phyloP scores from a whole-genome alignment of 257 asterid species.

The Salvia miltiorrhiza region DNA sequence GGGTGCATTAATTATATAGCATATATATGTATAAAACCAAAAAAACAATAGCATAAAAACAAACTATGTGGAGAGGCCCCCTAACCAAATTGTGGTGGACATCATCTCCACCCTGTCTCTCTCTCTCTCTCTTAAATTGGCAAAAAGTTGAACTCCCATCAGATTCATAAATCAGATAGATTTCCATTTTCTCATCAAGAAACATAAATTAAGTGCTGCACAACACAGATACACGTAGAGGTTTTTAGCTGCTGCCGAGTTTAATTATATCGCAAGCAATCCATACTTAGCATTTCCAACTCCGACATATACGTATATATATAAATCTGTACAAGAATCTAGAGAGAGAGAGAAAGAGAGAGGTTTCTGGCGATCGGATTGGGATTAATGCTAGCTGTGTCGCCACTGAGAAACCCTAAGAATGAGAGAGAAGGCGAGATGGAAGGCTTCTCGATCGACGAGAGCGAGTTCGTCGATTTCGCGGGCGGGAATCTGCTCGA shows the following conservation, averaged over 20 bases:
- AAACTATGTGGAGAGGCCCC: constrained; percentile 30
- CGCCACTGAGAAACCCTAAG: constrained; percentile 44
- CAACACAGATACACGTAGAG: not conserved
- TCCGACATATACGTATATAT: no score
- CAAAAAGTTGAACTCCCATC: not conserved
- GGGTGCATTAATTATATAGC: no score
- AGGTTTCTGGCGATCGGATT: not conserved
- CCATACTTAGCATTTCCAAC: not conserved
- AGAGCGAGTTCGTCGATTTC: constrained; percentile 52
- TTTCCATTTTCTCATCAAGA: not conserved
- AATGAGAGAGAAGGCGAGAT: constrained; percentile 49
- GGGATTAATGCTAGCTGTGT: constrained; percentile 61
- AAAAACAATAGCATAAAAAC: constrained; percentile 47
- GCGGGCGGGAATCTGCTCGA: constrained; percentile 56
- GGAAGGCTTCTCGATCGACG: constrained; percentile 48
- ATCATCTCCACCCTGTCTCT: constrained; percentile 38
- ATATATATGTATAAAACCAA: constrained; percentile 23
- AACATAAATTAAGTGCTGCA: not conserved
- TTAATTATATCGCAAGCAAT: constrained; percentile 3
- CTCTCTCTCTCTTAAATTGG: constrained; percentile 34
- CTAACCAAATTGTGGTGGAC: constrained; percentile 59
- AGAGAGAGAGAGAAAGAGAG: not conserved
- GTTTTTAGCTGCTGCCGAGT: not conserved
- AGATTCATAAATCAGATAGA: constrained; percentile 2
- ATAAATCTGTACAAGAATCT: no score